Evolutionary conservation across 169 alveolate genomes (phyloP).

Genomic region (Amoebophrya sp.): DNA sequence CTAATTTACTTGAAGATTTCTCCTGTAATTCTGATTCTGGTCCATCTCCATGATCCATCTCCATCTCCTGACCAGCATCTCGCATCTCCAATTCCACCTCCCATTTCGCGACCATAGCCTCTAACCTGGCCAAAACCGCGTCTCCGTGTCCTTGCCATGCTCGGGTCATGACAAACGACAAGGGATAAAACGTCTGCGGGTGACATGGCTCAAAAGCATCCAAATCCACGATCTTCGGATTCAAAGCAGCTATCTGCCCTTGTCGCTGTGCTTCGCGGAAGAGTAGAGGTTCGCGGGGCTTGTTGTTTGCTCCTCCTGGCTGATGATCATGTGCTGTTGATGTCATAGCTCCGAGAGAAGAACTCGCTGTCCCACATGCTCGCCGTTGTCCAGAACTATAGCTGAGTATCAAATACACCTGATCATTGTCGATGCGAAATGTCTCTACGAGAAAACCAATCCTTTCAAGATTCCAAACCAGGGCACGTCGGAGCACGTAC

Average conservation of each 20-base stretch:
- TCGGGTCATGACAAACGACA: not conserved
- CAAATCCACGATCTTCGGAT: not conserved
- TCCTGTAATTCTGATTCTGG: too few species aligned
- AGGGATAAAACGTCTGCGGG: not conserved
- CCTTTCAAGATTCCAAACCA: not conserved
- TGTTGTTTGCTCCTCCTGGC: too few species aligned
- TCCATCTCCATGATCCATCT: too few species aligned
- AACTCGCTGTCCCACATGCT: not conserved
- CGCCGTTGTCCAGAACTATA: not conserved
- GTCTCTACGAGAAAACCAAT: not conserved
- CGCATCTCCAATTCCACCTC: not conserved
- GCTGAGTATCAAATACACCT: not conserved
- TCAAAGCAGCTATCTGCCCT: not conserved
- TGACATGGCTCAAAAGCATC: not conserved
- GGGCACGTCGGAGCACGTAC: not conserved
- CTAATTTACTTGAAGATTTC: too few species aligned
- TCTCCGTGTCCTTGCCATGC: not conserved
- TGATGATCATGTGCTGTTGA: too few species aligned
- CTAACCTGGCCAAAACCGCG: not conserved
- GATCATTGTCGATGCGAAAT: not conserved
- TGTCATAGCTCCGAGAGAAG: too few species aligned
- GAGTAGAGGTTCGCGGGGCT: not conserved
- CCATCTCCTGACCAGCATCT: too few species aligned
- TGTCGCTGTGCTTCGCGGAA: not conserved
- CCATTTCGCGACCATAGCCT: not conserved